Evolutionary conservation across 768 basidiomycete genomes (phyloP).

Genomic region (Amanita muscaria): DNA sequence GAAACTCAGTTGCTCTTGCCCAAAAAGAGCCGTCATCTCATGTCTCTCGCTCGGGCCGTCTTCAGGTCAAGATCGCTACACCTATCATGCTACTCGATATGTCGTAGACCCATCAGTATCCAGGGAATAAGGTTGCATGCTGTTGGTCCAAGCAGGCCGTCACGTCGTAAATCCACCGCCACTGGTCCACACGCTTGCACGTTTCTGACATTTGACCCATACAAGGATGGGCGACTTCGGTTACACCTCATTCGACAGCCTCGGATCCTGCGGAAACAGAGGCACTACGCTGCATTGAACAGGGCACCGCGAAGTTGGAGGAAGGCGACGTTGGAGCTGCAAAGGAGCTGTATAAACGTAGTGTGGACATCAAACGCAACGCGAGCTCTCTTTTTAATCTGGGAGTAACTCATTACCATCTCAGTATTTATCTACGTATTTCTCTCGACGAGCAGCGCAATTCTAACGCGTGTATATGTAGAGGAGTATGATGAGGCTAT

Average conservation of each 20-base stretch:
- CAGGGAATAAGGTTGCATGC: too few relatives aligned
- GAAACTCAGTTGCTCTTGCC: too few relatives aligned
- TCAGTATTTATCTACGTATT: conserved; percentile 47
- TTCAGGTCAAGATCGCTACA: conserved; percentile 10
- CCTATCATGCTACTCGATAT: conserved; percentile 9
- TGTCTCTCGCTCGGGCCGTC: conserved; percentile 16
- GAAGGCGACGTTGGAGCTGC: conserved; percentile 80
- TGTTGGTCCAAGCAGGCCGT: conserved; percentile 9
- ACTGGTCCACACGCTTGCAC: background rate
- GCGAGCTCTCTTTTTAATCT: conserved; percentile 82
- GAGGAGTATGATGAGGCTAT: conserved; percentile 88
- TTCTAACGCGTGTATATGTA: too few relatives aligned
- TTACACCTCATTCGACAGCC: conserved; percentile 72
- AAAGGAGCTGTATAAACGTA: conserved; percentile 68
- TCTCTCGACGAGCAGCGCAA: conserved; percentile 7
- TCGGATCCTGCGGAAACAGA: conserved; percentile 78
- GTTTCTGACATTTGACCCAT: conserved; percentile 2
- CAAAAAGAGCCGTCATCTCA: conserved; percentile 6
- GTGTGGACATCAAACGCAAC: conserved; percentile 70
- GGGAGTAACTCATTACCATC: conserved; percentile 84
- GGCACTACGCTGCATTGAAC: conserved; percentile 70
- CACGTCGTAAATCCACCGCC: conserved; percentile 6
- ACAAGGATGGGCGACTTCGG: conserved; percentile 73
- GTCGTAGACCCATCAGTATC: conserved; percentile 11
- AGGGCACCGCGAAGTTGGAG: conserved; percentile 77